Conservation (phyloP, 371 early-diverging fungal species). For the Globomyces sp. region DNA sequence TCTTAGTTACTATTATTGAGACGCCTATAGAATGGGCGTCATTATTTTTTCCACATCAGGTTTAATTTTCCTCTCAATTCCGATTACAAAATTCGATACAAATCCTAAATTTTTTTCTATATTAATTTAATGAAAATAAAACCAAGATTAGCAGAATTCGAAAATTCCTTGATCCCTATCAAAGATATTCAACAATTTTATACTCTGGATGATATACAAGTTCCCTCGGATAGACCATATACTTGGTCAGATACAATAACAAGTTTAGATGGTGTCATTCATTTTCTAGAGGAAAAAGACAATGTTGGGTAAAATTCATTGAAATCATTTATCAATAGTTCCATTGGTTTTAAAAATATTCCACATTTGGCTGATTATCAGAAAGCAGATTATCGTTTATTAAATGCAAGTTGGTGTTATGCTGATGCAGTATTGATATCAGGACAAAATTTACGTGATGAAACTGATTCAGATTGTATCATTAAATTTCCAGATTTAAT, state of each 20-base stretch:
- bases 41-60: no score
- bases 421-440: conserved; percentile 6
- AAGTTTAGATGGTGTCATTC: background rate
- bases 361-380: background rate
- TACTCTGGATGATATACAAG: background rate
- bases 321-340: background rate
- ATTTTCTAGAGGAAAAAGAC: conserved; percentile 1
- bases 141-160: background rate
- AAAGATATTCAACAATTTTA: conserved; percentile 5
- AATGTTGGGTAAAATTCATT: background rate
- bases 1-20: no score
- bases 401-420: conserved; percentile 9
- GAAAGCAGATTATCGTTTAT: conserved; percentile 3
- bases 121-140: background rate
- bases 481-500: background rate
- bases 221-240: background rate
- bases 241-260: conserved; percentile 2
- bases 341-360: conserved; percentile 3
- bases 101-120: no score
- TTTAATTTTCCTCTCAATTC: no score
- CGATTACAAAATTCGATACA: no score
- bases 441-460: background rate
- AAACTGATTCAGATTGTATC: background rate
- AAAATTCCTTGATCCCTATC: background rate
- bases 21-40: no score